phyloP scores from a whole-genome alignment of 1,284 basidiomycete species.

The Tylopilus sp. region DNA sequence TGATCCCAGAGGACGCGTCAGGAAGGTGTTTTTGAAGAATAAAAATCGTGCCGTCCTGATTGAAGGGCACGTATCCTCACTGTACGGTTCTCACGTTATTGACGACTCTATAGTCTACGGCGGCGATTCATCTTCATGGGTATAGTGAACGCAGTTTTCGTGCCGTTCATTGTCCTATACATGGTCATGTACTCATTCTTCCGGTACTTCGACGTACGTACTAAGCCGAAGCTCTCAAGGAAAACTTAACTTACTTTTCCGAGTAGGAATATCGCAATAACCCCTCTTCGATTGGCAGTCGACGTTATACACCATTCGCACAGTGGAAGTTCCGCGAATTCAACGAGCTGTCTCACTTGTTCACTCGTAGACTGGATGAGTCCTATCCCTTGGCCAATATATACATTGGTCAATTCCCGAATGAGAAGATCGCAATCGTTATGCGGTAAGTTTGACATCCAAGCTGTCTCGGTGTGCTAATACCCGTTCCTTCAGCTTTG shows the following conservation, averaged over 20 bases:
- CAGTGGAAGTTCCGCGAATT: slow-evolving; percentile 99
- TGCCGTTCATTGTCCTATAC: slow-evolving; percentile 97
- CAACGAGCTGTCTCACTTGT: slow-evolving; percentile 95
- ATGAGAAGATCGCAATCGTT: slow-evolving; percentile 85
- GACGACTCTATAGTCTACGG: slow-evolving; percentile 52
- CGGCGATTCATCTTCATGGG: slow-evolving; percentile 95
- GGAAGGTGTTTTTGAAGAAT: slow-evolving; percentile 86
- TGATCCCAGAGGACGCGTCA: slow-evolving; percentile 80
- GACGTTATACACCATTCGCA: slow-evolving; percentile 92
- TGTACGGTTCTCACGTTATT: not conserved
- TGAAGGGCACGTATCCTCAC: slow-evolving; percentile 61
- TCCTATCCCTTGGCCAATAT: slow-evolving; percentile 88
- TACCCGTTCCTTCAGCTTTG: slow-evolving; percentile 46
- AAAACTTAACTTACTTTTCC: slow-evolving; percentile 2
- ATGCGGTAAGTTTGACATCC: slow-evolving; percentile 62
- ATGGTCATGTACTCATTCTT: slow-evolving; percentile 98
- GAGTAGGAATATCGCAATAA: slow-evolving; percentile 96
- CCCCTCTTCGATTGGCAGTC: slow-evolving; percentile 87
- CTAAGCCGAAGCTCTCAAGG: not conserved
- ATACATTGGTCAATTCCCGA: slow-evolving; percentile 97
- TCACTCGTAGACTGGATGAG: slow-evolving; percentile 80
- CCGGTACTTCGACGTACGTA: slow-evolving; percentile 91
- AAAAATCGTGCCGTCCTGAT: slow-evolving; percentile 76
- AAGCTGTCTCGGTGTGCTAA: not conserved
- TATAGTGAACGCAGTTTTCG: slow-evolving; percentile 89